Evolutionary conservation across 2,329 filamentous ascomycete genomes (phyloP), one percentile per base, ranked within the genome.

Genomic region (Alternaria ethzedia): DNA sequence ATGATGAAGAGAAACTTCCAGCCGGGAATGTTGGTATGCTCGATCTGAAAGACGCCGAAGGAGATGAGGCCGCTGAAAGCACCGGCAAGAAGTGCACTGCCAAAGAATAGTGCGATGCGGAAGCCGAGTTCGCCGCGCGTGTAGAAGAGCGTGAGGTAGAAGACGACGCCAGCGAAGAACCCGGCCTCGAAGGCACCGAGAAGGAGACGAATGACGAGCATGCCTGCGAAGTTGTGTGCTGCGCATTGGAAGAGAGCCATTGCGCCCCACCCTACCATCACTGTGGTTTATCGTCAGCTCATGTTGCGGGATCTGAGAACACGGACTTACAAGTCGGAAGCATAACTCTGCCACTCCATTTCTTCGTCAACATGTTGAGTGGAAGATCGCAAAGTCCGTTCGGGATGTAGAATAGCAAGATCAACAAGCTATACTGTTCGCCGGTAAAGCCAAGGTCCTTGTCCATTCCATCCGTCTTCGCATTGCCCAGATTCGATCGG

Each of bases 91-190:
- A 82, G 73, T 3, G 81, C 79, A 52, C 75, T 81, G 0, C 78
- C 81, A 46, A 83, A 83, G 70, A 83, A 82, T n/a, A 82, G 79
- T 4, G 81, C 82, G 4, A 81, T 79, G 11, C 82, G 79, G 52
- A 83, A 82, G 1, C 79, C 82, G 67, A 83, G 80, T 62, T 83
- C 80, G 13, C 74, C 70, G 13, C 73, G 71, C 1, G 75, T 75
- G 45, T 85, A 84, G 46, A 88, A 87, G 0, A 86, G 79, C 0
- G 86, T 83, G 8, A 85, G 72, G 65, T 85, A 88, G 73, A 86
- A 87, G 3, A 87, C 85, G 13, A 84, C 82, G 0, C 84, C 81
- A 5, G 85, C 83, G 62, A 86, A 86, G 75, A 87, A 88, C 0
- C 84, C 86, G 0, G 85, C 86, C 73, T 88, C 86, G 21, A 73